These are phyloP conservation scores for Pulveroboletus sp. DNA, from an alignment of 768 basidiomycete genomes.

Conservation along the genomic window DNA sequence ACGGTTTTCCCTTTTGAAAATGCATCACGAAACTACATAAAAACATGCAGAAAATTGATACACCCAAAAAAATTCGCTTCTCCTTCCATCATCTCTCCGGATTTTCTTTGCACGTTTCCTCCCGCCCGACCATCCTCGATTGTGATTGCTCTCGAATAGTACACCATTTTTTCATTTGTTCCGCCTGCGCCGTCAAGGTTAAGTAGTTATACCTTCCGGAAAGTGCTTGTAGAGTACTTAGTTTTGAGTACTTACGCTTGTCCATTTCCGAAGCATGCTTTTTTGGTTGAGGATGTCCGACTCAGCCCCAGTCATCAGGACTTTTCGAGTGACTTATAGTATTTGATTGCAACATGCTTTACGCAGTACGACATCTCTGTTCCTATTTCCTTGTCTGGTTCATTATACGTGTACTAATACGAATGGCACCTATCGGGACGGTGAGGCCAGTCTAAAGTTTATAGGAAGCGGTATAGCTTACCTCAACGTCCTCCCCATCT, in stretches of 20 bases:
- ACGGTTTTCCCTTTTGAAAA: conserved; percentile 32
- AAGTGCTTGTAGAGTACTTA: conserved; percentile 15
- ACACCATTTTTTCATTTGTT: conserved; percentile 23
- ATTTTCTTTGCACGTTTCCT: conserved; percentile 2
- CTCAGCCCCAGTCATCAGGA: background rate
- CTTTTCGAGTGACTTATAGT: background rate
- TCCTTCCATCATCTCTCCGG: conserved; percentile 31
- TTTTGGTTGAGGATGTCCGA: background rate
- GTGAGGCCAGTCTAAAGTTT: background rate
- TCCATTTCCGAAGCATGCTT: conserved; percentile 2
- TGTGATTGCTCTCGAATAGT: conserved; percentile 25
- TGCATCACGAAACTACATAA: conserved; percentile 34
- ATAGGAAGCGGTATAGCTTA: conserved; percentile 27
- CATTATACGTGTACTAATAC: conserved; percentile 66
- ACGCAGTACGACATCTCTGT: conserved; percentile 8
- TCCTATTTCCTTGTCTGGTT: background rate
- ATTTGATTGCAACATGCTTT: background rate
- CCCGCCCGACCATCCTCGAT: conserved; percentile 3
- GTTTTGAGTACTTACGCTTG: conserved; percentile 16
- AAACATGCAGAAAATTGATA: conserved; percentile 34
- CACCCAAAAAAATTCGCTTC: conserved; percentile 47
- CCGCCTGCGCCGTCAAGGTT: conserved; percentile 34
- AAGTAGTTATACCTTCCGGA: conserved; percentile 39
- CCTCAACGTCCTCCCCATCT: conserved; percentile 94
- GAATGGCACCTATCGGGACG: conserved; percentile 65